Conservation (phyloP, 768 basidiomycete species). For the Leccinum disarticulatum region DNA sequence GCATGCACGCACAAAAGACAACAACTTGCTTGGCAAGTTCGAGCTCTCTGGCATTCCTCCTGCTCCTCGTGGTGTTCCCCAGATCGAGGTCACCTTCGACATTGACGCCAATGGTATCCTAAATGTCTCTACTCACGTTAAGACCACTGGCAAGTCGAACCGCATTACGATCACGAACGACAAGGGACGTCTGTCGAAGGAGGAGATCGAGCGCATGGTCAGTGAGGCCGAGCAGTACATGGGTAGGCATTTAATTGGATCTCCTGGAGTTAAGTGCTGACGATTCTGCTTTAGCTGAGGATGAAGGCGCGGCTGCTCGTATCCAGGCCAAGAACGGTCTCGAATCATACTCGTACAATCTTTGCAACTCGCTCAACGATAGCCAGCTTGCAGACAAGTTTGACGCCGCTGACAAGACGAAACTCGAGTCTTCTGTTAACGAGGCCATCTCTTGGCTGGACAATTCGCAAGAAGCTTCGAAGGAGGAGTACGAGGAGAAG, state of each 20-base stretch:
- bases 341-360: conserved; percentile 94
- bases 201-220: conserved; percentile 99
- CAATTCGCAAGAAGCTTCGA: conserved; percentile 81
- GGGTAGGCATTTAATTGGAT: conserved; percentile 39
- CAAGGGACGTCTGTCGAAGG: conserved; percentile 95
- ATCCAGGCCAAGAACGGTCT: conserved; percentile 88
- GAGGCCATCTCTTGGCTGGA: conserved; percentile 88
- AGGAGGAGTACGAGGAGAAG: conserved; percentile 90
- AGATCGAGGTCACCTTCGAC: conserved; percentile 97
- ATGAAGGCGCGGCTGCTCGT: conserved; percentile 81
- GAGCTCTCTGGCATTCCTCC: conserved; percentile 96
- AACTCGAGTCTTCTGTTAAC: conserved; percentile 78
- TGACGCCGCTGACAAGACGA: conserved; percentile 80
- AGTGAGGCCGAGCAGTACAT: conserved; percentile 92
- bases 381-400: conserved; percentile 89
- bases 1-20: conserved; percentile 97
- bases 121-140: conserved; percentile 93
- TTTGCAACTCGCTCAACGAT: conserved; percentile 84
- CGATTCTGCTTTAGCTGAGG: conserved; percentile 55
- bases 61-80: conserved; percentile 96
- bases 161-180: conserved; percentile 95
- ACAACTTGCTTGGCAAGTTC: conserved; percentile 98
- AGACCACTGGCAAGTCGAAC: conserved; percentile 95
- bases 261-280: conserved; percentile 8
- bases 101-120: conserved; percentile 96